Conservation (phyloP, 1,284 basidiomycete species). For the Chalciporus sp. region DNA sequence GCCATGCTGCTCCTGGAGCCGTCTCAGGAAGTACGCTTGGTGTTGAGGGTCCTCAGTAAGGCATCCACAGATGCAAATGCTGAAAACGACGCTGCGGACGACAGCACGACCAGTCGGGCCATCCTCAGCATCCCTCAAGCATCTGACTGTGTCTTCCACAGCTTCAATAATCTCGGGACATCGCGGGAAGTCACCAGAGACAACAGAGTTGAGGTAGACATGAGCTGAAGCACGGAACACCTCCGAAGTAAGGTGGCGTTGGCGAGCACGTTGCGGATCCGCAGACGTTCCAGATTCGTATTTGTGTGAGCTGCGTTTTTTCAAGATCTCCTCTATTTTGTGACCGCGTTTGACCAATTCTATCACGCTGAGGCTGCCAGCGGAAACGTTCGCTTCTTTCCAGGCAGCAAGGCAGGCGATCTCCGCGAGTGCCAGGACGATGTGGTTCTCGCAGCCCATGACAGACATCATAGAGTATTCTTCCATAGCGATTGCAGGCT, state of each 20-base stretch:
- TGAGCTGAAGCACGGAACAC: conserved; percentile 75
- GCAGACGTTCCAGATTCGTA: neutral
- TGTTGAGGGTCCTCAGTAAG: conserved; percentile 56
- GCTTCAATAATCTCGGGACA: conserved; percentile 60
- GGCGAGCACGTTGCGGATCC: conserved; percentile 35
- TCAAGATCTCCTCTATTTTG: conserved; percentile 52
- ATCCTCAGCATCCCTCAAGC: conserved; percentile 49
- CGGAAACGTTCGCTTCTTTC: conserved; percentile 49
- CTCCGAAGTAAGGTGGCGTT: conserved; percentile 59
- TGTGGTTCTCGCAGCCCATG: conserved; percentile 83
- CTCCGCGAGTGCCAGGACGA: conserved; percentile 78
- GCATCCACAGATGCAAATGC: conserved; percentile 71
- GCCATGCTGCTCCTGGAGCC: conserved; percentile 52
- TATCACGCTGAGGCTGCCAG: conserved; percentile 54
- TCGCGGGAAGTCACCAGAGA: conserved; percentile 66
- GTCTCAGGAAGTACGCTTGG: conserved; percentile 45
- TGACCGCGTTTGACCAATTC: conserved; percentile 56
- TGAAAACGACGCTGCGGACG: conserved; percentile 76
- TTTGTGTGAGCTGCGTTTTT: conserved; percentile 21
- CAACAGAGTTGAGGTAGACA: conserved; percentile 71
- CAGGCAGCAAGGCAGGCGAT: conserved; percentile 66
- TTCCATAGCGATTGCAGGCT: conserved; percentile 24
- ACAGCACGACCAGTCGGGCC: conserved; percentile 52
- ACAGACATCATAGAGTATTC: conserved; percentile 69
- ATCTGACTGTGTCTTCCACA: conserved; percentile 56